These are phyloP conservation scores for Sordariomycetes sp. DNA, from an alignment of 2,329 filamentous ascomycete species.

Conservation along the genomic window DNA sequence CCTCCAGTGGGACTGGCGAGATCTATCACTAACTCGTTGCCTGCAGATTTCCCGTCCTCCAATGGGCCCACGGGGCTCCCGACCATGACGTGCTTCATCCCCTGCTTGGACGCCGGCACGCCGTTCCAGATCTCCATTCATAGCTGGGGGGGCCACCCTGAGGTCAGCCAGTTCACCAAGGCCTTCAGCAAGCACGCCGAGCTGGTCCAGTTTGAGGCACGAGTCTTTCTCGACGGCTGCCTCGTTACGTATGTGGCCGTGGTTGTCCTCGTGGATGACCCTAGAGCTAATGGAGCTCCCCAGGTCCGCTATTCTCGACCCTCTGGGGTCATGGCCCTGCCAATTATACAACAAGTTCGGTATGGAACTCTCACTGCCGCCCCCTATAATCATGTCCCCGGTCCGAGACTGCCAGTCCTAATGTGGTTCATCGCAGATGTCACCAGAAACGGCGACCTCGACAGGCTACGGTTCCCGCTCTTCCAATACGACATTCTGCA, in stretches of 20 bases:
- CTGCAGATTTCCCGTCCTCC: conserved; percentile 40
- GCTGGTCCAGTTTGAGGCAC: conserved; percentile 50
- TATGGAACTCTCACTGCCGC: conserved; percentile 12
- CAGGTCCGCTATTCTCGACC: conserved; percentile 45
- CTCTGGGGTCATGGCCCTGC: conserved; percentile 38
- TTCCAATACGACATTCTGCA: conserved; percentile 61
- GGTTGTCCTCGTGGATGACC: not conserved
- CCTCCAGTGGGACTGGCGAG: not conserved
- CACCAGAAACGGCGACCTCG: conserved; percentile 46
- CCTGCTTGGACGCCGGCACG: conserved; percentile 45
- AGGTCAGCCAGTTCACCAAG: conserved; percentile 44
- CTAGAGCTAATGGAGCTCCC: not conserved
- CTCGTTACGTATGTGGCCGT: conserved; percentile 43
- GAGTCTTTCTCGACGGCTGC: conserved; percentile 58
- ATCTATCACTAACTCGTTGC: not conserved
- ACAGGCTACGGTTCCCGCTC: conserved; percentile 57
- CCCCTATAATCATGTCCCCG: not conserved
- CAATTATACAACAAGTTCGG: conserved; percentile 33
- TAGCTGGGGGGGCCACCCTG: conserved; percentile 53
- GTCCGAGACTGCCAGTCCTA: not conserved
- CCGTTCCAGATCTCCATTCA: conserved; percentile 67
- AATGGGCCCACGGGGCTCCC: conserved; percentile 43
- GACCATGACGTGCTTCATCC: conserved; percentile 60
- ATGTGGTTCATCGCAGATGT: conserved; percentile 23
- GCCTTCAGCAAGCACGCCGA: conserved; percentile 46